These are phyloP conservation scores for Fistulina hepatica DNA, from an alignment of 1,284 basidiomycete genomes.

Conservation along the genomic window DNA sequence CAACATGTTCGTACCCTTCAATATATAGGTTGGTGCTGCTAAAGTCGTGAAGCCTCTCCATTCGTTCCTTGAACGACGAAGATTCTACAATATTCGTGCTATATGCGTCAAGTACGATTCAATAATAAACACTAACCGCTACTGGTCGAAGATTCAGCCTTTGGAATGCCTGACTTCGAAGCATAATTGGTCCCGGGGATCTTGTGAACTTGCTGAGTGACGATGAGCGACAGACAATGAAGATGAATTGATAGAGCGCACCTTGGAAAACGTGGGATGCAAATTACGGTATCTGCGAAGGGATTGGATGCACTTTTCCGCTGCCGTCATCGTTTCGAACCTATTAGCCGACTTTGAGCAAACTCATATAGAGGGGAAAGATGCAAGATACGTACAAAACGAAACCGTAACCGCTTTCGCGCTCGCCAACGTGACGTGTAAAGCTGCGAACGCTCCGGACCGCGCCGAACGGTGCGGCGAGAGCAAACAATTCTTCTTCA, in stretches of 20 bases:
- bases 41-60: constrained; percentile 55
- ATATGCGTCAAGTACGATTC: no score
- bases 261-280: constrained; percentile 61
- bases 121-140: no score
- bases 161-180: constrained; percentile 10
- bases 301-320: constrained; percentile 57
- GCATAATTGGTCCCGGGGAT: constrained; percentile 59
- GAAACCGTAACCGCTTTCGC: constrained; percentile 67
- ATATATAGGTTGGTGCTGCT: constrained; percentile 64
- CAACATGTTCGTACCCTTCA: constrained; percentile 39
- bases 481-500: constrained; percentile 48
- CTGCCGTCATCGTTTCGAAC: constrained; percentile 50
- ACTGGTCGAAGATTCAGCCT: constrained; percentile 20
- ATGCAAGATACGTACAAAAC: constrained; percentile 45
- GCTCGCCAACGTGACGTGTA: constrained; percentile 49
- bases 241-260: constrained; percentile 11
- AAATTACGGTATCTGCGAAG: constrained; percentile 58
- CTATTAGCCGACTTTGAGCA: constrained; percentile 25
- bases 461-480: constrained; percentile 42
- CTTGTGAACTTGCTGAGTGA: constrained; percentile 61
- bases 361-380: constrained; percentile 5
- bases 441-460: constrained; percentile 53
- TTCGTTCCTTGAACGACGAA: constrained; percentile 56
- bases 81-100: constrained; percentile 23
- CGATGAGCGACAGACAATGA: constrained; percentile 1